These are phyloP conservation scores for Scheffersomyces amazonensis DNA, from an alignment of 805 yeast species.

Conservation along the genomic window DNA sequence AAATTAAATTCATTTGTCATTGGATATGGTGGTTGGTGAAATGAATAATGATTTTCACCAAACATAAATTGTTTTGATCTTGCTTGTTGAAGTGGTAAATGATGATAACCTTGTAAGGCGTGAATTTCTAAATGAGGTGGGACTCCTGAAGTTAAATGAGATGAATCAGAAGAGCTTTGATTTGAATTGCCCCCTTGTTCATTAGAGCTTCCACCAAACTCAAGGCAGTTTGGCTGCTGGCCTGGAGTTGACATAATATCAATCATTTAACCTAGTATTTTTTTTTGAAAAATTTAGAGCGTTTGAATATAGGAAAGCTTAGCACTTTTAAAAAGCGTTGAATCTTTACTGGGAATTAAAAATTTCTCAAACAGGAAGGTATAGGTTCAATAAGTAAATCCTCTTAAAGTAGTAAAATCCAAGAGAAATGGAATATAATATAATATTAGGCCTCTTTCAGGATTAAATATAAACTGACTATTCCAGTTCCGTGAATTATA, in stretches of 20 bases:
- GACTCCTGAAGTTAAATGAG: not conserved
- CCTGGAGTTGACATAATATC: conserved; percentile 8
- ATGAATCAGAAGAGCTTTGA: too few relatives aligned
- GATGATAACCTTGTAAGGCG: not conserved
- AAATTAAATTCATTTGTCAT: not conserved
- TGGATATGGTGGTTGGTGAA: conserved; percentile 4
- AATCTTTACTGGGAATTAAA: too few relatives aligned
- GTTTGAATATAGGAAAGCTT: too few relatives aligned
- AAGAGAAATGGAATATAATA: too few relatives aligned
- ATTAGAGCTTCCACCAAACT: conserved; percentile 4
- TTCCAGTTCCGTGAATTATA: too few relatives aligned
- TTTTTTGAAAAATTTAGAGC: not conserved
- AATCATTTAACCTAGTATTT: conserved; percentile 4
- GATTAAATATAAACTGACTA: too few relatives aligned
- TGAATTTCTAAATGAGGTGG: not conserved
- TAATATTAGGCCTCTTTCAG: too few relatives aligned
- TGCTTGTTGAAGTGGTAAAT: not conserved
- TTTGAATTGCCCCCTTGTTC: conserved; percentile 5
- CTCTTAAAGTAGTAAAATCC: too few relatives aligned
- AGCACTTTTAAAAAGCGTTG: too few relatives aligned
- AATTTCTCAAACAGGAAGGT: too few relatives aligned
- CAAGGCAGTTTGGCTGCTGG: conserved; percentile 6
- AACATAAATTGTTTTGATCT: conserved; percentile 4
- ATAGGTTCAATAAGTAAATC: too few relatives aligned
- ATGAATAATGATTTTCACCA: conserved; percentile 5